Percentiles rank a stretch among this genome's conserved stretches.
Evolutionary conservation across 108 stramenopile species (phyloP).

Genomic region (Ochromonas danica): DNA sequence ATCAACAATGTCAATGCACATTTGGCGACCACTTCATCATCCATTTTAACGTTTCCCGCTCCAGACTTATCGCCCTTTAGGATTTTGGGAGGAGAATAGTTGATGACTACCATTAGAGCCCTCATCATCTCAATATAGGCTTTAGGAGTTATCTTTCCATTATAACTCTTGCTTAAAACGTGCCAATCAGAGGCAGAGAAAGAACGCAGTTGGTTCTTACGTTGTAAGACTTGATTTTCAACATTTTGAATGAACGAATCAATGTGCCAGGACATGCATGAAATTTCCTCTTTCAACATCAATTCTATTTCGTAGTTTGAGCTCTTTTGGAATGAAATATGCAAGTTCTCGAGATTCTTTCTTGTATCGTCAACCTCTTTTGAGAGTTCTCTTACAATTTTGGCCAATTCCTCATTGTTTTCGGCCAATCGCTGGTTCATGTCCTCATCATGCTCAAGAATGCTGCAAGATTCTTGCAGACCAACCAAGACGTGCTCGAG

Average conservation of each 20-base stretch:
- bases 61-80: background rate
- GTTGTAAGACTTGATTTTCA: background rate
- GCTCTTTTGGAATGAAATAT: background rate
- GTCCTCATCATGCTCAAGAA: background rate
- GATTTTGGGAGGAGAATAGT: background rate
- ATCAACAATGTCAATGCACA: background rate
- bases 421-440: background rate
- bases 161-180: background rate
- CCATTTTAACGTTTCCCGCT: background rate
- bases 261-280: background rate
- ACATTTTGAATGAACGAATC: background rate
- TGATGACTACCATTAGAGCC: constrained; percentile 11
- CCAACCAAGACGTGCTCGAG: background rate
- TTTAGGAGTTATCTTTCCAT: background rate
- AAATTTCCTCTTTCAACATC: background rate
- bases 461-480: background rate
- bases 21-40: constrained; percentile 9
- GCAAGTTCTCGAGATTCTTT: background rate
- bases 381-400: background rate
- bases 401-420: background rate
- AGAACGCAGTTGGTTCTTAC: too few species aligned
- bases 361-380: too few species aligned
- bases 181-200: too few species aligned
- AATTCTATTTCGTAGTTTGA: background rate
- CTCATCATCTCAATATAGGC: constrained; percentile 4